A percentile compares a stretch with the other conserved stretches of the same genome.
Evolutionary conservation across 805 yeast species (phyloP).

Genomic region (Wickerhamomyces subpelliculosus): DNA sequence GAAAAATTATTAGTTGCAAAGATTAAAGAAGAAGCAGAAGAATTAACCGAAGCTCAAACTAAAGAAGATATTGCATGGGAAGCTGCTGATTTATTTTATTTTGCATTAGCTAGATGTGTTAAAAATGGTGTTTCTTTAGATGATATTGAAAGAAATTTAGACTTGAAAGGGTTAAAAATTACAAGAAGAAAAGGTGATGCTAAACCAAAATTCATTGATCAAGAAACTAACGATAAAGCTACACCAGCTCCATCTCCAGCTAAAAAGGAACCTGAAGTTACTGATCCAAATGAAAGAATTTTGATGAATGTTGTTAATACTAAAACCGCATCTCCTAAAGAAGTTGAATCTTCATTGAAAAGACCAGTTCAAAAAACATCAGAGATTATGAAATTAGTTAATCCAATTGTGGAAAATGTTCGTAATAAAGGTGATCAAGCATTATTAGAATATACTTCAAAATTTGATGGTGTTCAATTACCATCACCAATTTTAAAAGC

Average conservation of each 20-base stretch:
- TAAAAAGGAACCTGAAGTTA: conserved; percentile 20
- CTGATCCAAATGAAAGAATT: conserved; percentile 17
- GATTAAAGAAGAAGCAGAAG: conserved; percentile 94
- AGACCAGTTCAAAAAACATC: conserved; percentile 96
- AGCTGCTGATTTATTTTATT: conserved; percentile 86
- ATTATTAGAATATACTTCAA: conserved; percentile 78
- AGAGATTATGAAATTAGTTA: conserved; percentile 86
- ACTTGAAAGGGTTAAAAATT: conserved; percentile 76
- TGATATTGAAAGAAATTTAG: conserved; percentile 81
- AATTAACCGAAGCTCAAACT: conserved; percentile 74
- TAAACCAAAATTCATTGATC: conserved; percentile 62
- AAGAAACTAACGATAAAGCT: conserved; percentile 16
- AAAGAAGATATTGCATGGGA: conserved; percentile 86
- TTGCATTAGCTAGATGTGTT: conserved; percentile 66
- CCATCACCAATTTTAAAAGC: conserved; percentile 71
- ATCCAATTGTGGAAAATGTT: conserved; percentile 82
- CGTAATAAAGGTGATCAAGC: conserved; percentile 79
- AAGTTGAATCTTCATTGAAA: conserved; percentile 56
- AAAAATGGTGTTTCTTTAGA: conserved; percentile 71
- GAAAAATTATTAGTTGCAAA: conserved; percentile 71
- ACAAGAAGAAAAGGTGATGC: conserved; percentile 96
- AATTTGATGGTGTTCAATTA: conserved; percentile 81
- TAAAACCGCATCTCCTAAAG: conserved; percentile 35
- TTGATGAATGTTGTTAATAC: conserved; percentile 38
- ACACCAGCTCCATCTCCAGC: conserved; percentile 15